Evolutionary conservation across 225 moss, liverwort and hornwort genomes (phyloP), one percentile per base, ranked within the genome.

Genomic region (Thuidium tamariscinum): DNA sequence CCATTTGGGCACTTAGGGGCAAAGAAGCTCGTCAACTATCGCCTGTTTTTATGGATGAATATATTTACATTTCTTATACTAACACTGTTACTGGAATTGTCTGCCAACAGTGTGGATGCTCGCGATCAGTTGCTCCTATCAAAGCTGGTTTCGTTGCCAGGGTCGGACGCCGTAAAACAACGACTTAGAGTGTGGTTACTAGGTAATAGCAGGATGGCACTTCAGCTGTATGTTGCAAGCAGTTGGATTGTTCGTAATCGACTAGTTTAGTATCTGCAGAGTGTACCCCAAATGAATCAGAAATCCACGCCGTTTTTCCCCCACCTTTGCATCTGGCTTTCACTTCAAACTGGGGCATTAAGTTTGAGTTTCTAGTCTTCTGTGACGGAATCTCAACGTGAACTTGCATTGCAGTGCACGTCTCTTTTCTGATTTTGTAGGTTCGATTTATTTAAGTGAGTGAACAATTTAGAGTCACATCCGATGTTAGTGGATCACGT

Each of bases 121-220:
- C 97, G 27, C 93, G 95, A 81, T 97, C 96, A 64, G 97, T 97
- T 67, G 97, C 96, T 57, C 97, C 93, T 60, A 97, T 96, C 87
- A 96, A 97, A 88, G 96, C 96, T 80, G 96, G 96, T 88, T 96
- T 96, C 48, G 97, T 97, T 83, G 96, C 96, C 9, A 95, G 96
- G 88, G 96, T 97, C 81, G 96, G 97, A 51, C 95, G 97, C 64
- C 93, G 96, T 34, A 95, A 95, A 87, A 92, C 94, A 55, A 96
- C 94, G 29, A 96, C 95, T 77, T 97, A 93, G 88, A 81, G 78
- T 63, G 84, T 78, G 77, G 72, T 60, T 83, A 16, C 64, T 86
- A 74, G 80, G 36, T 81, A 60, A 61, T 77, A 87, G 55, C 42
- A 70, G 44, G 82, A 70, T 68, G 62, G 69, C 68, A 85, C 66